phyloP scores from a whole-genome alignment of 1,284 basidiomycete genomes.

The Moniliella sp. region DNA sequence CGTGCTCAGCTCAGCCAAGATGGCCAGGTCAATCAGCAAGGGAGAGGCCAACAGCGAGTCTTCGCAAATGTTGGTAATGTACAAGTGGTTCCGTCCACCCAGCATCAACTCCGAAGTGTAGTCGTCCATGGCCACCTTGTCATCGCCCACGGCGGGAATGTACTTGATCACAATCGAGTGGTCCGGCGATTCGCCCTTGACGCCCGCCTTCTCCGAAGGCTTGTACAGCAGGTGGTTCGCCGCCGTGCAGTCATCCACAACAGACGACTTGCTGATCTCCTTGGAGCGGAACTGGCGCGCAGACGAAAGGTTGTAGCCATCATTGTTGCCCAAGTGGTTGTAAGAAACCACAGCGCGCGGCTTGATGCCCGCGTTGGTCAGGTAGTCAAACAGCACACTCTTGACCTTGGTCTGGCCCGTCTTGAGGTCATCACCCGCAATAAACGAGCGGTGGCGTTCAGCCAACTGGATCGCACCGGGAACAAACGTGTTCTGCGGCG shows the following conservation, averaged over 20 bases:
- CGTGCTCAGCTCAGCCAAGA: slow-evolving; percentile 80
- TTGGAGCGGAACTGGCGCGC: slow-evolving; percentile 85
- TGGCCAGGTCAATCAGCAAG: slow-evolving; percentile 75
- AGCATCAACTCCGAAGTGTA: slow-evolving; percentile 69
- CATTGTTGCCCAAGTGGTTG: slow-evolving; percentile 96
- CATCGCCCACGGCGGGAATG: slow-evolving; percentile 71
- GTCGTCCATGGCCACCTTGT: slow-evolving; percentile 77
- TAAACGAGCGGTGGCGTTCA: slow-evolving; percentile 74
- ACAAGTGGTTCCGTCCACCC: slow-evolving; percentile 39
- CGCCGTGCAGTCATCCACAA: slow-evolving; percentile 52
- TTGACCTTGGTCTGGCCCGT: slow-evolving; percentile 41
- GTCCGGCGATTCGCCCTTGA: slow-evolving; percentile 80
- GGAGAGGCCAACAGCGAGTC: slow-evolving; percentile 89
- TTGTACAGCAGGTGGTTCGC: slow-evolving; percentile 78
- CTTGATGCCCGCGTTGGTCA: slow-evolving; percentile 97
- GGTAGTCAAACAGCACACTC: slow-evolving; percentile 85
- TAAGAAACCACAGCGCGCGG: slow-evolving; percentile 86
- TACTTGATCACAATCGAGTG: slow-evolving; percentile 59
- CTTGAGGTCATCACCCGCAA: slow-evolving; percentile 95
- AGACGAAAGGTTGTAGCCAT: slow-evolving; percentile 77
- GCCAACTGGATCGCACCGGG: slow-evolving; percentile 82
- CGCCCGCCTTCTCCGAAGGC: slow-evolving; percentile 37
- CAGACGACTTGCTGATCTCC: slow-evolving; percentile 66
- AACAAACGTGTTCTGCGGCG: slow-evolving; percentile 98
- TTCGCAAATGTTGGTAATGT: slow-evolving; percentile 35